Evolutionary conservation across 73 alveolate species (phyloP).

Genomic region (Halteria grandinella): DNA sequence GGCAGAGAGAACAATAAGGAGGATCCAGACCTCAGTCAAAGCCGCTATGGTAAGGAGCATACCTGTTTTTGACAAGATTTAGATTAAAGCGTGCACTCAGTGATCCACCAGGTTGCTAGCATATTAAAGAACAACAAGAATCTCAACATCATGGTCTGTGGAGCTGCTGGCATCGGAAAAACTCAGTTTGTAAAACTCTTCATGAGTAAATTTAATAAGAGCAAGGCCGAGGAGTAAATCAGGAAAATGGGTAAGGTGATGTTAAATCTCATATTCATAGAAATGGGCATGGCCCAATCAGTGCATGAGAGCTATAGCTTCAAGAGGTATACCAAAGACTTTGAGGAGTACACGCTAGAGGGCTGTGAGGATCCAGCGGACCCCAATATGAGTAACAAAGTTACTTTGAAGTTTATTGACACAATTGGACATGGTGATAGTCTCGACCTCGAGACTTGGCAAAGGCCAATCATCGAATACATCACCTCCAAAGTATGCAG

Average conservation of each 20-base stretch:
- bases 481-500: slow-evolving; percentile 2
- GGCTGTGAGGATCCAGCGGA: background rate
- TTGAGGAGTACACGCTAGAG: background rate
- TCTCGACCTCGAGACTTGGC: background rate
- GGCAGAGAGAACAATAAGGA: too few relatives aligned
- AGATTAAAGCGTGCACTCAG: too few relatives aligned
- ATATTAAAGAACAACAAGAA: background rate
- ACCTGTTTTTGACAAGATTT: too few relatives aligned
- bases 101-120: too few relatives aligned
- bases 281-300: background rate
- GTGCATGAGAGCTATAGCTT: background rate
- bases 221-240: background rate
- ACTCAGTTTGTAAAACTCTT: slow-evolving; percentile 3
- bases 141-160: slow-evolving; percentile 34
- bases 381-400: background rate
- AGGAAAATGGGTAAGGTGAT: slow-evolving; percentile 20
- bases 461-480: background rate
- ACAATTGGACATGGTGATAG: slow-evolving; percentile 32
- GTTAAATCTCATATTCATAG: background rate
- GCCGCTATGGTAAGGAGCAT: too few relatives aligned
- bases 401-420: slow-evolving; percentile 10
- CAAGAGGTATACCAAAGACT: background rate
- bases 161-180: slow-evolving; percentile 49
- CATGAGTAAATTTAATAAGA: slow-evolving; percentile 7
- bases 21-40: too few relatives aligned